phyloP scores from a whole-genome alignment of 2,329 filamentous ascomycete genomes.

The Dothistroma septosporum region DNA sequence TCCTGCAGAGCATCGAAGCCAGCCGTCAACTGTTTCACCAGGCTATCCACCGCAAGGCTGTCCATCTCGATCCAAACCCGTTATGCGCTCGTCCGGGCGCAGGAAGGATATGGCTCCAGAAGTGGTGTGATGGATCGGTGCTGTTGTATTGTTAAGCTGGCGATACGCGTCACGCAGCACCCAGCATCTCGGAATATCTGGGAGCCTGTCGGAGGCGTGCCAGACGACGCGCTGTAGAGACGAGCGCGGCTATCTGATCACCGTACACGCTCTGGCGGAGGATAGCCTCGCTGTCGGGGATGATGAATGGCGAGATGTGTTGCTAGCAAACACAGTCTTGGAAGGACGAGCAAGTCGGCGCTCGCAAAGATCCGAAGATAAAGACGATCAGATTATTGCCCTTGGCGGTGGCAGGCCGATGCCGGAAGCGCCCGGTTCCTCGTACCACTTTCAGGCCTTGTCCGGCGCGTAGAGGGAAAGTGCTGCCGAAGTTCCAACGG shows the following conservation, averaged over 20 bases:
- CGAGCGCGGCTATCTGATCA: not conserved
- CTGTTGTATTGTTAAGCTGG: not conserved
- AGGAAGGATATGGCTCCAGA: not conserved
- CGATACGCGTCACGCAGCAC: not conserved
- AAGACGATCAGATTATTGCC: not conserved
- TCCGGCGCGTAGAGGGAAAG: too few relatives aligned
- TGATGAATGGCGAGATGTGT: not conserved
- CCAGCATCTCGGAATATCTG: not conserved
- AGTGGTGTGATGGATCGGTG: not conserved
- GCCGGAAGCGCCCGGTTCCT: not conserved
- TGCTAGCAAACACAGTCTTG: not conserved
- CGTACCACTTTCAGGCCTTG: too few relatives aligned
- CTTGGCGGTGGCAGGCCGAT: not conserved
- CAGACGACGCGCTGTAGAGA: not conserved
- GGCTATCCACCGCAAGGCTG: constrained; percentile 14
- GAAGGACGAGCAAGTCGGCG: not conserved
- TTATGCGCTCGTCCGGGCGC: not conserved
- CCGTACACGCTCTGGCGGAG: not conserved
- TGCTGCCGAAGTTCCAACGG: too few relatives aligned
- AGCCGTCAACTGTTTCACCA: constrained; percentile 40
- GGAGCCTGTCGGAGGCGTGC: not conserved
- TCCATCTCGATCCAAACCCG: constrained; percentile 12
- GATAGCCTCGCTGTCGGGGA: not conserved
- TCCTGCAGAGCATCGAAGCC: constrained; percentile 47
- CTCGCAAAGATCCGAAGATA: not conserved